Evolutionary conservation across 1,284 basidiomycete species (phyloP).

Genomic region (Schizopora paradoxa): DNA sequence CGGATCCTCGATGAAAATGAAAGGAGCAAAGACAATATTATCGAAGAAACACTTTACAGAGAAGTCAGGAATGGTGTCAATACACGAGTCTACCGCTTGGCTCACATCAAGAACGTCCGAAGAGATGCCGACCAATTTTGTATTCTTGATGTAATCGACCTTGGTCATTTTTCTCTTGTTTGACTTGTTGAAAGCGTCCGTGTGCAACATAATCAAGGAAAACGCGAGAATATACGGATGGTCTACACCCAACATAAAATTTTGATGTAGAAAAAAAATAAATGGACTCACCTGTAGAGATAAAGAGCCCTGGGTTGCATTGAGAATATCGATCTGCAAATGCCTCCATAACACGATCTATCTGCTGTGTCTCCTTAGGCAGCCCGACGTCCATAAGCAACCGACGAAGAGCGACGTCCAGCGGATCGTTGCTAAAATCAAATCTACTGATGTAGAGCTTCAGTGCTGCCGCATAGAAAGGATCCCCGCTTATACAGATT

Average conservation of each 20-base stretch:
- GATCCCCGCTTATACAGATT: constrained; percentile 50
- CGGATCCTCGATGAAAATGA: constrained; percentile 93
- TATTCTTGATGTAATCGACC: constrained; percentile 88
- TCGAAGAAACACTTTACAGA: constrained; percentile 82
- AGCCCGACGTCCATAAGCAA: constrained; percentile 89
- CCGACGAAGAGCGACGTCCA: constrained; percentile 90
- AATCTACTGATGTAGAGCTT: constrained; percentile 73
- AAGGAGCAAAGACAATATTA: constrained; percentile 92
- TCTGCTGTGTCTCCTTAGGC: constrained; percentile 96
- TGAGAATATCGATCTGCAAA: constrained; percentile 83
- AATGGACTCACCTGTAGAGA: constrained; percentile 56
- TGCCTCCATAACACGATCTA: constrained; percentile 94
- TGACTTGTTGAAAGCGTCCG: constrained; percentile 95
- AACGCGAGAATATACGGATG: constrained; percentile 97
- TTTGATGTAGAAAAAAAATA: not conserved
- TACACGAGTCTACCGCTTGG: constrained; percentile 14
- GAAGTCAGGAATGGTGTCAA: constrained; percentile 14
- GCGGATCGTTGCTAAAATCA: constrained; percentile 74
- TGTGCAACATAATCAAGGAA: constrained; percentile 98
- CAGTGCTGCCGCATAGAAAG: constrained; percentile 71
- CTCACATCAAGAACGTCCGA: constrained; percentile 82
- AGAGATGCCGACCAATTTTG: constrained; percentile 79
- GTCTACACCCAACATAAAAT: constrained; percentile 44
- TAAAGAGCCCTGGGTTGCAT: constrained; percentile 83
- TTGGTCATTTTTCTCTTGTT: constrained; percentile 99